Conservation (phyloP, 148 eudicot genomes). For the Chenopodium suecicum region DNA sequence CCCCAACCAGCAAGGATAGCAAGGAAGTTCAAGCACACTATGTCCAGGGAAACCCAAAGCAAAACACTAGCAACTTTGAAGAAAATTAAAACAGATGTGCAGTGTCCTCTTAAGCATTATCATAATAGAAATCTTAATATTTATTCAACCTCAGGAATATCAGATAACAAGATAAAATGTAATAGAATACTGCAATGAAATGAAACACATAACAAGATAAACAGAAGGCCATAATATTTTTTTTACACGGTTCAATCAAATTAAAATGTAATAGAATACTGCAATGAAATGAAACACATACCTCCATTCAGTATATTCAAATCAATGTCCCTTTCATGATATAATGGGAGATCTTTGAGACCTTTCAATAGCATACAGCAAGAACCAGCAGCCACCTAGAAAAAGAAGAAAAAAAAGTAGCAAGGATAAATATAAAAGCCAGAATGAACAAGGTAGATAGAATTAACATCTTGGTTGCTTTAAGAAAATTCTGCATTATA, state of each 20-base stretch:
- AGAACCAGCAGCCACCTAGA: constrained; percentile 51
- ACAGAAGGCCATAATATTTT: too few relatives aligned
- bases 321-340: constrained; percentile 48
- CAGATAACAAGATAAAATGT: not conserved
- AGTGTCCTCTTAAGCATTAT: not conserved
- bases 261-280: not conserved
- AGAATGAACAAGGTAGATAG: not conserved
- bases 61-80: not conserved
- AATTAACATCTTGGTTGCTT: not conserved
- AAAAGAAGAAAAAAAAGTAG: constrained; percentile 5
- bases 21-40: not conserved
- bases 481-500: not conserved
- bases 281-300: constrained; percentile 21
- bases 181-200: too few relatives aligned
- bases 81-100: not conserved
- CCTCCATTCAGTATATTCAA: constrained; percentile 58
- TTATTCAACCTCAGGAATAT: not conserved
- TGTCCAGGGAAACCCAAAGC: not conserved
- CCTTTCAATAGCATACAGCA: constrained; percentile 54
- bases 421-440: not conserved
- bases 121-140: not conserved
- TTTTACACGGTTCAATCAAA: not conserved
- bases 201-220: not conserved
- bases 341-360: constrained; percentile 41
- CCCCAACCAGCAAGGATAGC: not conserved